Conservation (phyloP, 2,329 filamentous ascomycete species). For the Xylariaceae sp. region DNA sequence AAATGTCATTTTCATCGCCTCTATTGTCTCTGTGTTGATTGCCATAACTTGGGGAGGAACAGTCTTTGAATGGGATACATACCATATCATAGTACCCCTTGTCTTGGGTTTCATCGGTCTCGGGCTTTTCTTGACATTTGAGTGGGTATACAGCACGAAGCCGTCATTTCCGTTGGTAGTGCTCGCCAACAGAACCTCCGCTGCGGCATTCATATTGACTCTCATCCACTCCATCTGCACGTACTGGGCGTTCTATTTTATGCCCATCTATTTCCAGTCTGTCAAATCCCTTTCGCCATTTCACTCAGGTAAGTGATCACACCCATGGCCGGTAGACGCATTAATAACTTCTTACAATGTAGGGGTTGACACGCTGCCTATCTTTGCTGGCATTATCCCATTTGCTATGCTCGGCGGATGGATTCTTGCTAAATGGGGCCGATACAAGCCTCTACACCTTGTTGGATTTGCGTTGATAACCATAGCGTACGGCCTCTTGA, state of each 20-base stretch:
- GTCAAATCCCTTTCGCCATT: not conserved
- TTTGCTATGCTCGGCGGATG: not conserved
- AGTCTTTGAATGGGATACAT: conserved; percentile 10
- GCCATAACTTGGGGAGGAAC: conserved; percentile 16
- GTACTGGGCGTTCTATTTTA: conserved; percentile 46
- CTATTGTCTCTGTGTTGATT: conserved; percentile 19
- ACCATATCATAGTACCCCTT: conserved; percentile 18
- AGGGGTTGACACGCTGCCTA: not conserved
- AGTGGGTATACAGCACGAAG: conserved; percentile 24
- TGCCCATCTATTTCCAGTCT: conserved; percentile 50
- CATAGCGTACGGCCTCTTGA: conserved; percentile 45
- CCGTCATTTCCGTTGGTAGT: conserved; percentile 50
- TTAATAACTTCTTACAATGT: too few relatives aligned
- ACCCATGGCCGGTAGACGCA: too few relatives aligned
- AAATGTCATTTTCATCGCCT: conserved; percentile 26
- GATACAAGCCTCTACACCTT: conserved; percentile 30
- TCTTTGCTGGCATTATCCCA: not conserved
- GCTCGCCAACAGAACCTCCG: conserved; percentile 51
- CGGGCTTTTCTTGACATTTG: conserved; percentile 1
- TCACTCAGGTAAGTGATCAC: not conserved
- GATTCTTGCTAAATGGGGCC: conserved; percentile 14
- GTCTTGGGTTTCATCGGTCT: conserved; percentile 22
- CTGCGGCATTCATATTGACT: conserved; percentile 40
- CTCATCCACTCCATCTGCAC: conserved; percentile 47
- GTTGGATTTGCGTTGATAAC: conserved; percentile 30